phyloP scores from a whole-genome alignment of 2,329 filamentous ascomycete genomes.

The Aspergillus glaucus region DNA sequence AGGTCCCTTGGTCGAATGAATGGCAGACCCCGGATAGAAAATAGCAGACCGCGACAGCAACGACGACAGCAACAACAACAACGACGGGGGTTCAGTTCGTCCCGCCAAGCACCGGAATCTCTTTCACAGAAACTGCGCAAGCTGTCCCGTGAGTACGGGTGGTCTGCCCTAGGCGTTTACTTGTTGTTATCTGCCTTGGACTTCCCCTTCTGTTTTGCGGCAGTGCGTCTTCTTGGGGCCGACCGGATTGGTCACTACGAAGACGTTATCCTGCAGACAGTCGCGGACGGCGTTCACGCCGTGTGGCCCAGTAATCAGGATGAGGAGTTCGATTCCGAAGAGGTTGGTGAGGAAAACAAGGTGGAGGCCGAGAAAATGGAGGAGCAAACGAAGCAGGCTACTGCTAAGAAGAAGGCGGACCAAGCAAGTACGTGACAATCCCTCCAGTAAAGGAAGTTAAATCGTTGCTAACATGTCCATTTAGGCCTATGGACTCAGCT shows the following conservation, averaged over 20 bases:
- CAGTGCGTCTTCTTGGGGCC: slow-evolving; percentile 74
- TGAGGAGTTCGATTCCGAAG: slow-evolving; percentile 8
- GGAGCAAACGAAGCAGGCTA: slow-evolving; percentile 6
- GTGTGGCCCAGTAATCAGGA: slow-evolving; percentile 33
- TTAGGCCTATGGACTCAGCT: slow-evolving; percentile 74
- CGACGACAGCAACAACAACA: background rate
- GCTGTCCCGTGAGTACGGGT: slow-evolving; percentile 87
- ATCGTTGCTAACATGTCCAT: background rate
- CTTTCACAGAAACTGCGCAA: slow-evolving; percentile 70
- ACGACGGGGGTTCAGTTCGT: slow-evolving; percentile 19
- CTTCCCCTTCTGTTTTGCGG: slow-evolving; percentile 90
- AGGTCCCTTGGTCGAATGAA: background rate
- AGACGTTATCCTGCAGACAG: slow-evolving; percentile 35
- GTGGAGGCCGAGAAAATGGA: slow-evolving; percentile 18
- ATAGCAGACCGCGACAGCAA: background rate
- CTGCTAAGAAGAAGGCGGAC: slow-evolving; percentile 48
- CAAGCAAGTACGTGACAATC: slow-evolving; percentile 61
- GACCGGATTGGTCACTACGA: slow-evolving; percentile 67
- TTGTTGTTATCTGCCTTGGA: slow-evolving; percentile 74
- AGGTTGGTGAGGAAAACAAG: slow-evolving; percentile 9
- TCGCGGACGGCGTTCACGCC: slow-evolving; percentile 25
- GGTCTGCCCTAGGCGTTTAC: slow-evolving; percentile 90
- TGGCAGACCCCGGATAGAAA: background rate
- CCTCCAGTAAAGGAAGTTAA: background rate
- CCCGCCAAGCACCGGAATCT: slow-evolving; percentile 36